phyloP scores from a whole-genome alignment of 805 yeast genomes.

The Komagataella pastoris region DNA sequence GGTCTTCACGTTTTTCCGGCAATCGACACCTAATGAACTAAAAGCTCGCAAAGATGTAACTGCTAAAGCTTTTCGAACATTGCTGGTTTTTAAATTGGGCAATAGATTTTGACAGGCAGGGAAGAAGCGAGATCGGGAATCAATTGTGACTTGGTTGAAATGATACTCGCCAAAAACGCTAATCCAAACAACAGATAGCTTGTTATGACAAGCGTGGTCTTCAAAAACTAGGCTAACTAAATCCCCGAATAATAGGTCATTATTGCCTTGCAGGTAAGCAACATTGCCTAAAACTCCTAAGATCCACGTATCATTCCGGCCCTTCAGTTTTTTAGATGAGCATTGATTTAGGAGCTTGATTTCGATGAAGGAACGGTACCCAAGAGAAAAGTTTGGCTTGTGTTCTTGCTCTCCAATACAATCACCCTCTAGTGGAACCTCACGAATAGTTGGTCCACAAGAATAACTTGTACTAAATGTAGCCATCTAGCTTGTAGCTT shows the following conservation, averaged over 20 bases:
- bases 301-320: not conserved
- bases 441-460: not conserved
- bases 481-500: not conserved
- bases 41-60: constrained; percentile 57
- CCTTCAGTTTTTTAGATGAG: not conserved
- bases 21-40: not conserved
- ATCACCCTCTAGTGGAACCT: not conserved
- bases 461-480: not conserved
- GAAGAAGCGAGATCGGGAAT: constrained; percentile 51
- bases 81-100: constrained; percentile 32
- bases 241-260: constrained; percentile 32
- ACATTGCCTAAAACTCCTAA: constrained; percentile 14
- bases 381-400: not conserved
- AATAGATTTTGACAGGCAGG: constrained; percentile 67
- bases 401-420: not conserved
- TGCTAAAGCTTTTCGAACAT: constrained; percentile 66
- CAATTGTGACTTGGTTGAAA: constrained; percentile 44
- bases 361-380: not conserved
- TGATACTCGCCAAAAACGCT: constrained; percentile 57
- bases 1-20: not conserved
- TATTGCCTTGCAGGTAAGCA: constrained; percentile 34
- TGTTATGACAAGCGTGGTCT: constrained; percentile 20
- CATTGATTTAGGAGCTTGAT: not conserved
- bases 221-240: constrained; percentile 37
- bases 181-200: constrained; percentile 22